Percentiles rank a stretch among this genome's conserved stretches.
Conservation (phyloP, 2,329 filamentous ascomycete genomes). For the Clonostachys chloroleuca region DNA sequence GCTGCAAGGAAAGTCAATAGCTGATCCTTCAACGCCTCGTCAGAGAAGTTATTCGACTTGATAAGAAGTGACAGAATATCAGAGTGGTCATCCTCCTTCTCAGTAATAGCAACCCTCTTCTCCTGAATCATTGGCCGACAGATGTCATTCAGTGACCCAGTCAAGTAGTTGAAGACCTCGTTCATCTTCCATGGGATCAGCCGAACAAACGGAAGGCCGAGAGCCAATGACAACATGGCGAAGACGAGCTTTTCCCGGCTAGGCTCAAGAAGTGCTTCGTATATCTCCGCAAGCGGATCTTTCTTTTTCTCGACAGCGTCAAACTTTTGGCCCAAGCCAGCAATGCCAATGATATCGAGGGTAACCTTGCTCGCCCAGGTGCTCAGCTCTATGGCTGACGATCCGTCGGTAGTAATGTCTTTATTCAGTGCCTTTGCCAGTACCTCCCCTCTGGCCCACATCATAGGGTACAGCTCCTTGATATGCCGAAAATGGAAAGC, state of each 20-base stretch:
- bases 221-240: conserved; percentile 28
- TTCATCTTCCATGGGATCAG: conserved; percentile 42
- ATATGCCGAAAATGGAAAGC: conserved; percentile 66
- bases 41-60: conserved; percentile 44
- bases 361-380: conserved; percentile 49
- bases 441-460: conserved; percentile 53
- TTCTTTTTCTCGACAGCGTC: conserved; percentile 24
- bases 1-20: conserved; percentile 51
- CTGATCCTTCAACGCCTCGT: conserved; percentile 47
- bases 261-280: conserved; percentile 38
- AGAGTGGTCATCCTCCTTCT: conserved; percentile 38
- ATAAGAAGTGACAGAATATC: conserved; percentile 62
- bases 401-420: conserved; percentile 17
- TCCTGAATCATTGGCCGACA: conserved; percentile 41
- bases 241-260: conserved; percentile 38
- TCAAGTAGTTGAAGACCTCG: conserved; percentile 26
- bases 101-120: conserved; percentile 39
- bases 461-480: conserved; percentile 65
- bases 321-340: conserved; percentile 52
- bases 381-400: conserved; percentile 25
- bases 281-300: conserved; percentile 30
- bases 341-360: conserved; percentile 55
- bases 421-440: conserved; percentile 33
- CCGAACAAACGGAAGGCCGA: conserved; percentile 27
- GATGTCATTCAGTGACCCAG: conserved; percentile 26